phyloP scores from a whole-genome alignment of 208 protist species.

The Baffinella frigidus region DNA sequence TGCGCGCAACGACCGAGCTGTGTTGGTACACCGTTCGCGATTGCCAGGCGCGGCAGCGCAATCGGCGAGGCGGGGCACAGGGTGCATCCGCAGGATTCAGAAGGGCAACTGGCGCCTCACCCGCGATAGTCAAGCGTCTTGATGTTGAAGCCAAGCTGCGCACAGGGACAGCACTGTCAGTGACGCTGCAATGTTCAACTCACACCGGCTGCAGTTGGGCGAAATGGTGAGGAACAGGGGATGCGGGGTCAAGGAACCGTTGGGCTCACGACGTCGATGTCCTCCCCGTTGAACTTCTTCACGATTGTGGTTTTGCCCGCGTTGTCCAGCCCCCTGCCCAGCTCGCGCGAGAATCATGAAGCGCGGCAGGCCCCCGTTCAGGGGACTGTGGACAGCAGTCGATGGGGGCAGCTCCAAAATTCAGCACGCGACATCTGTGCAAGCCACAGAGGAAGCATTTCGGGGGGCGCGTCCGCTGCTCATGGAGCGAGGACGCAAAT shows the following conservation, averaged over 20 bases:
- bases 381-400: too few species aligned
- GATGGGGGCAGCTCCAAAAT: not conserved
- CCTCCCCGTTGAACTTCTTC: conserved; percentile 97
- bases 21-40: too few species aligned
- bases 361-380: not conserved
- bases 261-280: conserved; percentile 92
- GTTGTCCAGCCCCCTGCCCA: conserved; percentile 84
- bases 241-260: too few species aligned
- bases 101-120: conserved; percentile 48
- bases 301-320: conserved; percentile 99
- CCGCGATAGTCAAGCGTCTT: conserved; percentile 91
- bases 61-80: too few species aligned
- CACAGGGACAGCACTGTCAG: too few species aligned
- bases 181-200: too few species aligned
- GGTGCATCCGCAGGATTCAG: too few species aligned
- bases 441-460: not conserved
- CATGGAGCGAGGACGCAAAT: not conserved
- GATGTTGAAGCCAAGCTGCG: conserved; percentile 96
- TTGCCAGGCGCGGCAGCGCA: too few species aligned
- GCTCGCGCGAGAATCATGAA: too few species aligned
- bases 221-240: too few species aligned
- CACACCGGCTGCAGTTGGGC: too few species aligned
- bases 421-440: not conserved
- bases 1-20: conserved; percentile 41
- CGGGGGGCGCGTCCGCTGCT: not conserved